Evolutionary conservation across 2,329 filamentous ascomycete genomes (phyloP), one percentile per base, ranked within the genome.

Genomic region (Xylariaceae sp.): DNA sequence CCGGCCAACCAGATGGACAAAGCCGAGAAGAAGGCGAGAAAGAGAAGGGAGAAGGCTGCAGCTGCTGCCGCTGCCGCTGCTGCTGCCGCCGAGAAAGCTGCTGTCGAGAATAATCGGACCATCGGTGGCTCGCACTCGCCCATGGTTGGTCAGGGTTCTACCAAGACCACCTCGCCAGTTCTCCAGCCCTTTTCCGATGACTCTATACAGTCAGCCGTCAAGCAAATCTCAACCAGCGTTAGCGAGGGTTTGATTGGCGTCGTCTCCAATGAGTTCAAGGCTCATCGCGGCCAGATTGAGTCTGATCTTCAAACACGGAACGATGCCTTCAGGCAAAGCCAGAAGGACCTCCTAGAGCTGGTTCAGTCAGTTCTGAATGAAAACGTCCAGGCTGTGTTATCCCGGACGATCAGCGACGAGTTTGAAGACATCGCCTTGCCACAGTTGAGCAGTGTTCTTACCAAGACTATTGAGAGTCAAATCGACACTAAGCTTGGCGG

Each of bases 371-470:
- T 78, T 21, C 64, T 82, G 30, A 77, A 74, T 43, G 67, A 72
- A 39, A 79, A 78, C 51, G 77, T 75, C 14, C 70, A 80, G 57
- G 80, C 83, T 49, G 84, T 85, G 15, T 70, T 95, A 23, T 70
- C 78, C 40, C 79, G 77, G 40, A 84, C 94, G 46, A 80, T 94
- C 32, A 75, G 77, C 29, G 72, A 78, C 30, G 83, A 83, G 56
- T 85, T 94, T 44, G 75, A 85, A 40, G 71, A 78, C 35, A 71
- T 78, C 11, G 76, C 95, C 28, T 67, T 94, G 33, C 90, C 92
- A 9, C 69, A 79, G 19, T 65, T 96, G 36, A 73, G 78, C 25
- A 72, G 79, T 32, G 68, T 80, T 26, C 77, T 84, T 11, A 70
- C 75, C 28, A 74, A 77, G 40, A 72, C 80, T 4, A 69, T 94